Percentiles rank a stretch among this genome's conserved stretches.
Conservation (phyloP, 73 alveolate genomes). For the Paramecium octaurelia region DNA sequence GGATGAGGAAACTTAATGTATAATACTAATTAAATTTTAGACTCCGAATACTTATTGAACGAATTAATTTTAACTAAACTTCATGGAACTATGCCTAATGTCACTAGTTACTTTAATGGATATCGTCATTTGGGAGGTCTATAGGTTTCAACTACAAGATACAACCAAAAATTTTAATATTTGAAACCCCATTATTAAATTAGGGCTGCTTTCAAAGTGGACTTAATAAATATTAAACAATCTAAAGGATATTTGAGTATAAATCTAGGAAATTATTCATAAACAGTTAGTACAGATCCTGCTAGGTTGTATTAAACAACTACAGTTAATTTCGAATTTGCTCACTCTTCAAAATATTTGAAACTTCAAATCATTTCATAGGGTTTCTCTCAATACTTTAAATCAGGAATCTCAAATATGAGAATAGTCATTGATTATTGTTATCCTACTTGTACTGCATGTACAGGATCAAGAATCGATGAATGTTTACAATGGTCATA, state of each 20-base stretch:
- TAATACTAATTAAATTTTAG: background rate
- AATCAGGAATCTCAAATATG: background rate
- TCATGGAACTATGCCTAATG: background rate
- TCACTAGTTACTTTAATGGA: background rate
- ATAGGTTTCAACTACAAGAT: background rate
- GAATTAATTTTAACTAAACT: background rate
- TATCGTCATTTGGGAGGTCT: background rate
- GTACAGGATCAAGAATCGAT: background rate
- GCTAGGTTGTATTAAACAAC: background rate
- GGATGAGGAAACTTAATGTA: background rate
- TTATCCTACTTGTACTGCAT: background rate
- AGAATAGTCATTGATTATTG: background rate
- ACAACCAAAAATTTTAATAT: background rate
- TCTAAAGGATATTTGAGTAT: background rate
- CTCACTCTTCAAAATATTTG: background rate
- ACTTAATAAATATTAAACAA: background rate
- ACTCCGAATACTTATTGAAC: background rate
- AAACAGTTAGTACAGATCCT: background rate
- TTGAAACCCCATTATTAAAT: background rate
- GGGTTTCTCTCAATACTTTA: background rate
- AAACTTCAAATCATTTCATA: background rate
- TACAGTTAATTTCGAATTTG: background rate
- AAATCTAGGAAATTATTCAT: background rate
- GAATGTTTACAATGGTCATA: background rate
- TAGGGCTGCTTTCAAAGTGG: background rate